Conservation (phyloP, 306 rosid species). For the Abrus precatorius region DNA sequence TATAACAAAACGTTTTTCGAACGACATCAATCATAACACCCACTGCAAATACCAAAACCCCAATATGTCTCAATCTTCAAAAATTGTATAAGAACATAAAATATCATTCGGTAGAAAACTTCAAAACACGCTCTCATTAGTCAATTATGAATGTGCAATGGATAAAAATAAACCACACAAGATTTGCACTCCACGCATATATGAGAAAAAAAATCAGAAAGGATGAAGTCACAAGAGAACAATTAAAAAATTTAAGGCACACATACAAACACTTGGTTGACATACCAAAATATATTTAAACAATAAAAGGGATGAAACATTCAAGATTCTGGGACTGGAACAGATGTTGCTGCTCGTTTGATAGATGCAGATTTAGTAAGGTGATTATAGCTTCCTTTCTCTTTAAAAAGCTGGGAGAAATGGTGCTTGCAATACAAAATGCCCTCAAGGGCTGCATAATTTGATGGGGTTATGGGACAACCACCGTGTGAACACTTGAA, state of each 20-base stretch:
- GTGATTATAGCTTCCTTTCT: constrained; percentile 83
- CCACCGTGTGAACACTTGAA: constrained; percentile 98
- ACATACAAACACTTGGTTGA: constrained; percentile 45
- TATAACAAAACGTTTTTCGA: neutral
- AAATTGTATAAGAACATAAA: neutral
- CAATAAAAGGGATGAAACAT: constrained; percentile 26
- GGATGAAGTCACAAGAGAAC: constrained; percentile 37
- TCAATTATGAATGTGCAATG: constrained; percentile 46
- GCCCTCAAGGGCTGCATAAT: constrained; percentile 95
- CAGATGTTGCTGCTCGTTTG: constrained; percentile 62
- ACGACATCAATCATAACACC: neutral
- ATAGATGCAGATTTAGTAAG: constrained; percentile 81
- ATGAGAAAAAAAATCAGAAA: constrained; percentile 35
- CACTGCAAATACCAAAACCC: neutral
- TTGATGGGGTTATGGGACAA: constrained; percentile 86
- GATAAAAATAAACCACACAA: constrained; percentile 48
- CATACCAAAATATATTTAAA: constrained; percentile 26
- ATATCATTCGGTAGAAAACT: constrained; percentile 1
- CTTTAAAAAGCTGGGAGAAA: constrained; percentile 95
- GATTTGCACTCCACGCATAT: constrained; percentile 50
- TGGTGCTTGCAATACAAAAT: constrained; percentile 97
- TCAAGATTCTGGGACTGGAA: constrained; percentile 82
- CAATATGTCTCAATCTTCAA: neutral
- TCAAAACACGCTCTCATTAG: constrained; percentile 35
- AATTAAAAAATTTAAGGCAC: constrained; percentile 26